Evolutionary conservation across 139 green algal genomes (phyloP), one percentile per base, ranked within the genome.

Genomic region (Picochlorum costavermella): DNA sequence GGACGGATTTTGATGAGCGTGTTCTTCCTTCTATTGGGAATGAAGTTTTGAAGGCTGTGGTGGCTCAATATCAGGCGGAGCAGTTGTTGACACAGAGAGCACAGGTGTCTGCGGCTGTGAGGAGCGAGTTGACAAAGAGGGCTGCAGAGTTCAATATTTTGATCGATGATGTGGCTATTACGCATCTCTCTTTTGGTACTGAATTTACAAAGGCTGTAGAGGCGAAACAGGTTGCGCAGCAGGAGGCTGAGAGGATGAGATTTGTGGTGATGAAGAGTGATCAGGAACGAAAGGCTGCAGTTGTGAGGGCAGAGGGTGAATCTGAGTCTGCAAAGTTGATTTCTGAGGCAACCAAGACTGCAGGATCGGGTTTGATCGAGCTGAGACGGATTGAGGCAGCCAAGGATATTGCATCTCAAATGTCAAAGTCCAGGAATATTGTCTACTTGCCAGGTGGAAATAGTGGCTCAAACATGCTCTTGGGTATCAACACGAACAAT

Each of bases 11-110:
- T 86, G 94, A 99, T 67, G 94, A 99, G 80, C 75, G 92, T 8
- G 94, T 98, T 66, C 81, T 99, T 70, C 94, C 94, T 0, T 98
- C 94, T 53, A 99, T 99, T 67, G 92, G 89, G 5, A 98, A 97
- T 69, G 94, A 99, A 73, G 89, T 98, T 29, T 84, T 99, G 2
- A 99, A 99, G 83, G 77, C 89, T 5, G 87, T 95, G 6, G 94
- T 98, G 45, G 94, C 94, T 64, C 90, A 97, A 81, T 99, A 96
- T 85, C 96, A 98, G 63, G 94, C 94, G 2, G 94, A 98, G 69
- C 87, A 98, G 79, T 85, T 99, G 45, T 83, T 99, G 33, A 99
- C 94, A n/a, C 81, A 96, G 83, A 83, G 94, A 76, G 91, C 96
- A 63, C 84, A 91, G 80, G 93, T 98, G 28, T 83, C 69, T 17